Evolutionary conservation across 2,329 filamentous ascomycete genomes (phyloP).

Genomic region (Cadophora malorum): DNA sequence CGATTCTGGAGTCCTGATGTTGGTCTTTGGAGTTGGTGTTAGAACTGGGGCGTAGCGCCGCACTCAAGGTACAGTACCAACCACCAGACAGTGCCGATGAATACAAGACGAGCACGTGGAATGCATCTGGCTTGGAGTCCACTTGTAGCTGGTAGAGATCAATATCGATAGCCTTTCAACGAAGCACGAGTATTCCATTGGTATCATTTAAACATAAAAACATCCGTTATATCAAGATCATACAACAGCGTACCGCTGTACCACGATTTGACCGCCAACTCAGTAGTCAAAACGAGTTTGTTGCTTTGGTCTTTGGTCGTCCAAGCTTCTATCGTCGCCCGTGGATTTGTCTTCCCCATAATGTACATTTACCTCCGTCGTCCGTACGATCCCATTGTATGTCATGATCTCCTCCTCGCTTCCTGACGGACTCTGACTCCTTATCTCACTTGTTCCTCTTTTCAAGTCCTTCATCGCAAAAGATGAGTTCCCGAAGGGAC

Average conservation of each 20-base stretch:
- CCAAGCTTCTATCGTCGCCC: not conserved
- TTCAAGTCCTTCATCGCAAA: slow-evolving; percentile 18
- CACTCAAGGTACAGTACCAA: no score
- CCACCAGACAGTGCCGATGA: no score
- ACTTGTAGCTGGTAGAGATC: no score
- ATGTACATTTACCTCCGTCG: slow-evolving; percentile 10
- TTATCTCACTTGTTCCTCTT: slow-evolving; percentile 7
- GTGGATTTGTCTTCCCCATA: slow-evolving; percentile 3
- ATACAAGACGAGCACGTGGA: no score
- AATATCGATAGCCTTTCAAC: no score
- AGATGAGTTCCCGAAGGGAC: not conserved
- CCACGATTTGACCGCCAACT: not conserved
- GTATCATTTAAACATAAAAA: not conserved
- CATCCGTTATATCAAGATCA: not conserved
- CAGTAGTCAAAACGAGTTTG: slow-evolving; percentile 2
- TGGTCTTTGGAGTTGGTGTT: no score
- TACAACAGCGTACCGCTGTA: no score
- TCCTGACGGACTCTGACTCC: not conserved
- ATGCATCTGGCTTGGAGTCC: no score
- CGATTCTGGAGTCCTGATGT: no score
- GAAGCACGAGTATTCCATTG: no score
- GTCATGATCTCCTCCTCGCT: slow-evolving; percentile 23
- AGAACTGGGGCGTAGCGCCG: no score
- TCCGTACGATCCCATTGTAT: slow-evolving; percentile 19
- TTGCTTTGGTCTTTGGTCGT: not conserved